Conservation (phyloP, 1,139 yeast genomes). For the Arxiozyma slooffiae region DNA sequence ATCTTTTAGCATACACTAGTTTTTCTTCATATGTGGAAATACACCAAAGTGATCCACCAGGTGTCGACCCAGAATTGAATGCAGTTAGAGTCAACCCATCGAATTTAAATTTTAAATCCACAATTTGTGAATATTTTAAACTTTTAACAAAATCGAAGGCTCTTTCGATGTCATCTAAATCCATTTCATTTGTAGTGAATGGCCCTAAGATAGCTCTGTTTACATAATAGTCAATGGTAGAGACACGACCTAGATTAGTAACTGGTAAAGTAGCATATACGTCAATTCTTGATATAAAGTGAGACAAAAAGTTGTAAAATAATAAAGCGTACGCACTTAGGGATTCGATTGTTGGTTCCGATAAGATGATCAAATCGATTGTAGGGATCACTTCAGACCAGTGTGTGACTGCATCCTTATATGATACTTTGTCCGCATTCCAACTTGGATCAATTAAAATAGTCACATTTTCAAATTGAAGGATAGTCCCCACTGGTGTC, state of each 20-base stretch:
- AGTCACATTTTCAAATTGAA: constrained; percentile 37
- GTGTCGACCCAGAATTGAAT: constrained; percentile 81
- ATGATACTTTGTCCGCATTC: constrained; percentile 41
- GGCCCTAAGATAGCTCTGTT: constrained; percentile 71
- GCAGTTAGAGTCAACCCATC: constrained; percentile 73
- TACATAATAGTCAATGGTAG: constrained; percentile 74
- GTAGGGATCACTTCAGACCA: constrained; percentile 41
- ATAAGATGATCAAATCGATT: constrained; percentile 60
- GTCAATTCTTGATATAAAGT: constrained; percentile 50
- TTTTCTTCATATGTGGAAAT: constrained; percentile 66
- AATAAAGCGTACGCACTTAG: constrained; percentile 72
- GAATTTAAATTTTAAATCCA: constrained; percentile 43
- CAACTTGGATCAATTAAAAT: constrained; percentile 67
- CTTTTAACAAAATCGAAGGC: constrained; percentile 62
- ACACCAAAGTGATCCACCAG: constrained; percentile 83
- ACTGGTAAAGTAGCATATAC: constrained; percentile 86
- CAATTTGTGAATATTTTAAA: constrained; percentile 71
- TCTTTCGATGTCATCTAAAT: constrained; percentile 66
- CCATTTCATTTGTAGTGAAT: constrained; percentile 47
- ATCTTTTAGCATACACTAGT: constrained; percentile 77
- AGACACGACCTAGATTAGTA: constrained; percentile 71
- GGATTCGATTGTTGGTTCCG: constrained; percentile 78
- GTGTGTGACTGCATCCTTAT: constrained; percentile 24
- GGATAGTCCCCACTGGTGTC: constrained; percentile 28
- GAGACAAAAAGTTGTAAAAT: constrained; percentile 52